Base-by-base conservation (phyloP, 106 monocot species). In the Hemerocallis citrina region DNA sequence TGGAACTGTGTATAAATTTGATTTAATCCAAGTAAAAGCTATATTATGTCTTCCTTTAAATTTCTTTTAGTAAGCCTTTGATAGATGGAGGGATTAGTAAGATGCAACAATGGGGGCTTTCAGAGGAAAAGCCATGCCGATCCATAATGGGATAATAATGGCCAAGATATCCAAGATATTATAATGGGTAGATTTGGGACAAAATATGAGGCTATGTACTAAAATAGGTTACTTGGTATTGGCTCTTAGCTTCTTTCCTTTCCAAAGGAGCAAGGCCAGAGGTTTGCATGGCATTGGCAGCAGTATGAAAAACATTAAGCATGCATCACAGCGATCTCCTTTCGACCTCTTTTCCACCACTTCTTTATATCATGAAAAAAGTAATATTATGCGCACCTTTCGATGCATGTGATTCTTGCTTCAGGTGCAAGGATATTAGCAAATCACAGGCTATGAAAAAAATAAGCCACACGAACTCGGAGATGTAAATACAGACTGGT, bases 351-450 rank as follows among this genome's bases (percentile, higher is more conserved):
- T 50, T 1, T 0, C 11, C 25, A 0, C 1, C 11, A 25, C 49
- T n/a, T 11, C 49, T 50, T 47, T 47, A 47, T 23, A 47, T 7
- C 22, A 7, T 47, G 1, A 47, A 47, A 47, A 47, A 19, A 47
- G 47, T 47, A 21, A 6, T 9, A 50, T 27, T 50, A 3, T 50
- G 9, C 50, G 28, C n/a, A n/a, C n/a, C n/a, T 25, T 50, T 25
- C 13, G 14, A 27, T 27, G 50, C 50, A 9, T 27, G 50, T 25
- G 27, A 50, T 13, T 28, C 25, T 50, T 50, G 25, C 25, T 50
- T 50, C 50, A 25, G 25, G 25, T 50, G 50, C 25, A 50, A 50
- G 50, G 25, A 50, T 27, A 27, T 50, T 50, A n/a, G n/a, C n/a
- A n/a, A n/a, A n/a, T n/a, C n/a, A n/a, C n/a, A n/a, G n/a, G n/a